Evolutionary conservation across 352 stramenopile genomes (phyloP).

Genomic region (Phytophthora pinifolia): DNA sequence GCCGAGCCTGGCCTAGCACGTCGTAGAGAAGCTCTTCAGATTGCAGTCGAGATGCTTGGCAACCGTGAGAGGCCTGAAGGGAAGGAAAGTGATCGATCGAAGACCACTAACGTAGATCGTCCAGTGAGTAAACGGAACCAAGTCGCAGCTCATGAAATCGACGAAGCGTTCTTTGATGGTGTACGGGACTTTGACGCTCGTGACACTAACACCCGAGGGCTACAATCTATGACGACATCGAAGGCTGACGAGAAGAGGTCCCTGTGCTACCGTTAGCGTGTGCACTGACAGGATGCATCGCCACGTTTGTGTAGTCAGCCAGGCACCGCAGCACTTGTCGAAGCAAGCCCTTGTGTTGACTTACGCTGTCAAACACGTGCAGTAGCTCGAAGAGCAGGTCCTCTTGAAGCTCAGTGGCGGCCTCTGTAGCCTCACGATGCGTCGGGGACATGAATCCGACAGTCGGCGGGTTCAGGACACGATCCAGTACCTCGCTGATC

Average conservation of each 20-base stretch:
- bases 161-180: conserved; percentile 9
- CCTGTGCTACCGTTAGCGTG: conserved; percentile 13
- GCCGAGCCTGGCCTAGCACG: no score
- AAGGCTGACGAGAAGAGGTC: conserved; percentile 2
- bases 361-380: conserved; percentile 74
- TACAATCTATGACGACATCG: conserved; percentile 22
- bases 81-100: conserved; percentile 30
- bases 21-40: conserved; percentile 26
- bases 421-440: conserved; percentile 23
- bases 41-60: conserved; percentile 4
- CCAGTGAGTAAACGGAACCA: conserved; percentile 14
- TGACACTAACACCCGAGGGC: background rate
- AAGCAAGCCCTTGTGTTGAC: conserved; percentile 60
- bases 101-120: conserved; percentile 26
- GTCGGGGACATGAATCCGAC: conserved; percentile 21
- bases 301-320: conserved; percentile 39
- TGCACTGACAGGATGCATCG: conserved; percentile 8
- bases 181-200: conserved; percentile 2
- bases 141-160: conserved; percentile 6
- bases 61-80: conserved; percentile 11
- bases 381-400: conserved; percentile 81
- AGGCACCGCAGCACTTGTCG: conserved; percentile 65
- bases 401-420: conserved; percentile 53
- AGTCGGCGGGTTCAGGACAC: conserved; percentile 35
- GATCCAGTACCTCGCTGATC: conserved; percentile 71